Base-by-base conservation (phyloP, 1,284 basidiomycete species). In the Cystobasidium pallidum region DNA sequence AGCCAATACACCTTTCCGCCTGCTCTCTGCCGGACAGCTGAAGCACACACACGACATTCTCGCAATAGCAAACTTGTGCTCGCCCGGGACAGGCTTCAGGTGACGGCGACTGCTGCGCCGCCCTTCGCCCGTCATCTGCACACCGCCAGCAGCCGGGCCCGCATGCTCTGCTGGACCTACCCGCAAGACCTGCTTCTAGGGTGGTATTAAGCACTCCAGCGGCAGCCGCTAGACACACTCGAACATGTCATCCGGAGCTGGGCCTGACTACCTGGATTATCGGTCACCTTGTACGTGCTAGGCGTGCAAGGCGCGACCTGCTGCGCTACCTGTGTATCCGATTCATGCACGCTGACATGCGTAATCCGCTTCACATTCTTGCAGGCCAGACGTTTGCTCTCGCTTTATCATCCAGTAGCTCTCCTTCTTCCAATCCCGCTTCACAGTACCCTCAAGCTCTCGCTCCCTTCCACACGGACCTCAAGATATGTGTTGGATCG, bases 401-500 rank as follows among this genome's bases (percentile, higher is more conserved):
- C n/a, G 70, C 62, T 21, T 30, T 72, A 54, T 72, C 70, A 34
- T 55, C 70, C 13, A 21, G 51, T 13, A 57, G 30, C 17, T 24
- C 39, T 51, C 54, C 39, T 34, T n/a, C 34, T 28, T n/a, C 70
- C 15, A 52, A n/a, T 17, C 43, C 47, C 11, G 26, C 21, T 28
- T 34, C 62, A 19, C 63, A 26, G 24, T 36, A 45, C 59, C 47
- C 19, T 26, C 47, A 55, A 30, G 54, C 70, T 10, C 62, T 65
- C 13, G 62, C 54, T 24, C 70, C 70, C n/a, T 72, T 54, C 41
- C 70, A 64, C 47, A 8, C 63, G 8, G 70, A 75, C 47, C 75
- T 78, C 65, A 73, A 74, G 57, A 84, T 93, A 66, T 91, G 86
- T 19, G 84, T 92, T 73, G 88, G 87, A 21, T 92, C 91, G 4